Evolutionary conservation across 768 basidiomycete genomes (phyloP), one percentile per base, ranked within the genome.

Genomic region (Grammothele lineata): DNA sequence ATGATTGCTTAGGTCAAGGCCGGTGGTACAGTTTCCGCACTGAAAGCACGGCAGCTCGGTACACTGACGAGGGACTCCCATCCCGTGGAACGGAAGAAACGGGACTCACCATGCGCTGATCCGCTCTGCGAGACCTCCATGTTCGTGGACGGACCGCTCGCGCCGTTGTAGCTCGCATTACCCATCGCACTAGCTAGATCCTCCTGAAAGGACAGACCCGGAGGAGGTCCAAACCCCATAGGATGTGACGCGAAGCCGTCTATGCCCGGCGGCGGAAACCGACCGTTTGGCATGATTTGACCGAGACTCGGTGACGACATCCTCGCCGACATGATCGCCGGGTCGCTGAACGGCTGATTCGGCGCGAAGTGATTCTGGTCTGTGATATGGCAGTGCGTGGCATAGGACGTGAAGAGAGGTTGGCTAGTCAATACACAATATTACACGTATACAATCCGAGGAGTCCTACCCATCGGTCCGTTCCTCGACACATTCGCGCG

Each of bases 31-130:
- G 71, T 78, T 82, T 84, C 82, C 84, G 85, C 81, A 85, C 86
- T 88, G 84, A 85, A 87, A 85, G 85, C 74, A 86, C 81, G 83
- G 84, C 68, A 53, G 71, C 85, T 88, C 76, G 87, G 85, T 87
- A 89, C 83, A 77, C 77, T 80, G 82, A 74, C 83, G 84, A 70
- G 66, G 71, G 72, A 70, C 69, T 78, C 84, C 86, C 83, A 85
- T 85, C 84, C 84, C 83, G 78, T 64, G 68, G 67, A 66, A 63
- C 70, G 68, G 63, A 65, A 57, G 49, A 62, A 72, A 70, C 70
- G 63, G 56, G 58, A 82, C 87, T 88, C 83, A 88, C 87, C 80
- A 70, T 83, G 70, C 53, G 67, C 61, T 39, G 73, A 71, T 50
- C 66, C 68, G 59, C 66, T 57, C 44, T 73, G 66, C 12, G 60